These are phyloP conservation scores for Prunus armeniaca DNA, from an alignment of 306 rosid species.

Conservation along the genomic window DNA sequence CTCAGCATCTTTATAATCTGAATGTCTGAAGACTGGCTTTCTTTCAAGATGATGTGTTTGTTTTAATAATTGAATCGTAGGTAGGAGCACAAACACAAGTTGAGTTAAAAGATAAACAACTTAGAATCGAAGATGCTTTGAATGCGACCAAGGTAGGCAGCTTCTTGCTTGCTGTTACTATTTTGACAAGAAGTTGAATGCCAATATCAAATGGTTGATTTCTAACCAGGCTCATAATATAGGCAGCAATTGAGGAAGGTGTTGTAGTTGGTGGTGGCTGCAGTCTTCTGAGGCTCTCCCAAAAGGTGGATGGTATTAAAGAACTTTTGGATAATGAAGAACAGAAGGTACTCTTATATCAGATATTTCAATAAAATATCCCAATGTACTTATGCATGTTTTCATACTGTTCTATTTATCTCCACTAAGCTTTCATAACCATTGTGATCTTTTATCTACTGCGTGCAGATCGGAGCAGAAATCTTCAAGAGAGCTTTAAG, in stretches of 20 bases:
- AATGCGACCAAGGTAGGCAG: slow-evolving; percentile 75
- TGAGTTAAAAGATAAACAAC: slow-evolving; percentile 87
- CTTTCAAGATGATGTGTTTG: slow-evolving; percentile 20
- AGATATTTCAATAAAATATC: background rate
- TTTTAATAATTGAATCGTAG: slow-evolving; percentile 39
- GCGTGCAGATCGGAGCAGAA: slow-evolving; percentile 85
- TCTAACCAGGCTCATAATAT: slow-evolving; percentile 29
- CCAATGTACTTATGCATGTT: no score
- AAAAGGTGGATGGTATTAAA: slow-evolving; percentile 69
- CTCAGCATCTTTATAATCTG: slow-evolving; percentile 9
- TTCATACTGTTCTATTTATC: background rate
- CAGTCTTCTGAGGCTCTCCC: slow-evolving; percentile 78
- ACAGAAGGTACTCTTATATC: slow-evolving; percentile 46
- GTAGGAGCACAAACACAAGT: slow-evolving; percentile 97
- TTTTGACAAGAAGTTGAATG: slow-evolving; percentile 13
- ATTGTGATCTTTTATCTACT: slow-evolving; percentile 6
- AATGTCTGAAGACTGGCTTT: slow-evolving; percentile 13
- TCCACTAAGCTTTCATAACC: slow-evolving; percentile 11
- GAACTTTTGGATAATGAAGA: slow-evolving; percentile 70
- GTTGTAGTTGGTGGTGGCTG: slow-evolving; percentile 97
- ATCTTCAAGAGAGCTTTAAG: slow-evolving; percentile 77
- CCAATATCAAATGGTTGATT: slow-evolving; percentile 2
- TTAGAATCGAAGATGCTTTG: slow-evolving; percentile 86
- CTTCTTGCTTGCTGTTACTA: slow-evolving; percentile 9
- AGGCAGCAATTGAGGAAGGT: slow-evolving; percentile 98